Conservation (phyloP, 2,329 filamentous ascomycete species). For the Neodidymelliopsis sp. region DNA sequence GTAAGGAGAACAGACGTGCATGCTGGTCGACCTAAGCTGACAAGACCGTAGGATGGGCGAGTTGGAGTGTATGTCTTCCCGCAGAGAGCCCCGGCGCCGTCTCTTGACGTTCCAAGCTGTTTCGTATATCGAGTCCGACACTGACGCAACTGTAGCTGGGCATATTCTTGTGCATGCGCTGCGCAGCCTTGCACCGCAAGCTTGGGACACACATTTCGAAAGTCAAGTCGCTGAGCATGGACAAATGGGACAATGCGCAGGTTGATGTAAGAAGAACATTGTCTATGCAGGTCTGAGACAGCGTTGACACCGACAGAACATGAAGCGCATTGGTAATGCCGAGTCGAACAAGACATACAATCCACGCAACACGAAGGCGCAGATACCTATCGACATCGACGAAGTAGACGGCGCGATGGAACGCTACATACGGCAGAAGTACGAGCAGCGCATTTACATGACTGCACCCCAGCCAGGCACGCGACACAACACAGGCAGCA, state of each 20-base stretch:
- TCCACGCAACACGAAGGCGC: constrained; percentile 79
- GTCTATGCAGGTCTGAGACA: not conserved
- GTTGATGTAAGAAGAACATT: constrained; percentile 75
- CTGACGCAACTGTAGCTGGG: constrained; percentile 72
- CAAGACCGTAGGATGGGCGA: constrained; percentile 78
- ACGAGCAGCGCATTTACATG: constrained; percentile 70
- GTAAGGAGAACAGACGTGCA: constrained; percentile 61
- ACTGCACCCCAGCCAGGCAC: constrained; percentile 50
- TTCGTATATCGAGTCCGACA: not conserved
- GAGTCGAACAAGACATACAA: constrained; percentile 91
- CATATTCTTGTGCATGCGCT: constrained; percentile 97
- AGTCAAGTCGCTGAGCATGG: constrained; percentile 98
- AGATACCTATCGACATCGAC: constrained; percentile 88
- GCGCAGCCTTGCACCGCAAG: constrained; percentile 93
- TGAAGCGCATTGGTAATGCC: constrained; percentile 90
- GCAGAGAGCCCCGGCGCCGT: constrained; percentile 15
- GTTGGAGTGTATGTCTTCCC: constrained; percentile 79
- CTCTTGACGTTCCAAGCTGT: not conserved
- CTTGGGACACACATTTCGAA: constrained; percentile 98
- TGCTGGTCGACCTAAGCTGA: constrained; percentile 34
- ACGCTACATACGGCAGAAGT: constrained; percentile 93
- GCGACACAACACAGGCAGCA: constrained; percentile 65
- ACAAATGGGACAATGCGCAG: constrained; percentile 94
- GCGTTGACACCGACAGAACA: constrained; percentile 67
- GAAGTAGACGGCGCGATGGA: constrained; percentile 96